These are phyloP conservation scores for Wickerhamomyces subpelliculosus DNA, from an alignment of 805 yeast genomes.

Conservation along the genomic window DNA sequence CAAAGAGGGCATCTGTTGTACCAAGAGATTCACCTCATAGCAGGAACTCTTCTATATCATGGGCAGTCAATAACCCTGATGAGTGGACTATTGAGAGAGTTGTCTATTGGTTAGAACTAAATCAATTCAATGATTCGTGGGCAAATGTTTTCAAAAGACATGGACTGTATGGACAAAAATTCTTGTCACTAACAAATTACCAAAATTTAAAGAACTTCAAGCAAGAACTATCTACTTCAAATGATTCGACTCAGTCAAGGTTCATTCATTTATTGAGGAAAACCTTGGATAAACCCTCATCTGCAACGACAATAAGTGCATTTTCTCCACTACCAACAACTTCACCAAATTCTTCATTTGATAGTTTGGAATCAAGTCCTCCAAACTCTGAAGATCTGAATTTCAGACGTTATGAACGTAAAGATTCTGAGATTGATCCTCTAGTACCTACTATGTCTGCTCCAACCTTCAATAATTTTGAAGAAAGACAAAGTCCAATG, in stretches of 20 bases:
- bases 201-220: conserved; percentile 44
- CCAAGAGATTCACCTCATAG: conserved; percentile 16
- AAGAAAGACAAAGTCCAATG: background rate
- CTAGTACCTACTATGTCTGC: conserved; percentile 31
- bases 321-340: conserved; percentile 8
- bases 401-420: background rate
- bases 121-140: conserved; percentile 73
- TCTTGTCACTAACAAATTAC: conserved; percentile 61
- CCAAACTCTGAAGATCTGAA: conserved; percentile 3
- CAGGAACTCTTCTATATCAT: conserved; percentile 26
- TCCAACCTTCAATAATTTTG: conserved; percentile 15
- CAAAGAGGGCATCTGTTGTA: background rate
- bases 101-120: conserved; percentile 55
- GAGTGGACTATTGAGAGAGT: conserved; percentile 75
- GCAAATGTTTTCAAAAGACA: conserved; percentile 50
- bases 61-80: conserved; percentile 47
- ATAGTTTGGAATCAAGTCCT: conserved; percentile 16
- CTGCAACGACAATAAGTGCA: conserved; percentile 11
- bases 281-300: conserved; percentile 24
- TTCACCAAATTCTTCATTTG: conserved; percentile 14
- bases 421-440: conserved; percentile 20
- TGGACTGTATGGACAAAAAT: conserved; percentile 54
- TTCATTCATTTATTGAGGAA: conserved; percentile 50
- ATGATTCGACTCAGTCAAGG: conserved; percentile 45
- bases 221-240: conserved; percentile 34